phyloP scores from a whole-genome alignment of 331 rosid genomes.

The Rhamnella rubrinervis region DNA sequence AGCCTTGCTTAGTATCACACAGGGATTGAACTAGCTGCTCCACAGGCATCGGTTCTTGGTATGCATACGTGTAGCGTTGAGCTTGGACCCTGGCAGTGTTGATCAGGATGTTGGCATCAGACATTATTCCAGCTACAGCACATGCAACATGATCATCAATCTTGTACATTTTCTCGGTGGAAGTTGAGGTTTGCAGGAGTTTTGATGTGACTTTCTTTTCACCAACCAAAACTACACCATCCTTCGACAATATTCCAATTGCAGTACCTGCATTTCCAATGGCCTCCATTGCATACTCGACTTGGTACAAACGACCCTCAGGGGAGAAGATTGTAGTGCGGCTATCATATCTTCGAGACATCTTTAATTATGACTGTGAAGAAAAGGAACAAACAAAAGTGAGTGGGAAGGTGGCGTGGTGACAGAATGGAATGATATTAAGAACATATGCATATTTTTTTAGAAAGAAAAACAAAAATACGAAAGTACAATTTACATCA shows the following conservation, averaged over 20 bases:
- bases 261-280: constrained; percentile 71
- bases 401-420: neutral
- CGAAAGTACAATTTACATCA: too few relatives aligned
- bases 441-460: neutral
- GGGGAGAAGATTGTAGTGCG: constrained; percentile 74
- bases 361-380: constrained; percentile 24
- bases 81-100: constrained; percentile 68
- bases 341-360: constrained; percentile 71
- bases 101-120: constrained; percentile 71
- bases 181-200: constrained; percentile 63
- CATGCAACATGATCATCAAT: constrained; percentile 67
- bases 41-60: constrained; percentile 73
- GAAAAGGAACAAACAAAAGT: neutral
- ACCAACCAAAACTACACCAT: constrained; percentile 61
- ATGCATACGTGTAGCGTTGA: constrained; percentile 48
- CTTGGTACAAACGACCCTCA: constrained; percentile 75
- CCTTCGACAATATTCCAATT: constrained; percentile 63
- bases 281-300: constrained; percentile 76
- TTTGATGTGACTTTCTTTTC: constrained; percentile 71
- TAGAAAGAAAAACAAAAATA: too few relatives aligned
- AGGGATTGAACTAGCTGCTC: constrained; percentile 66
- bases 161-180: constrained; percentile 70
- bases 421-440: neutral
- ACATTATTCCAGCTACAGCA: constrained; percentile 71
- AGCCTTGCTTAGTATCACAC: constrained; percentile 72